Evolutionary conservation across 1,139 yeast species (phyloP).

Genomic region (Tardiomyces depauwii): DNA sequence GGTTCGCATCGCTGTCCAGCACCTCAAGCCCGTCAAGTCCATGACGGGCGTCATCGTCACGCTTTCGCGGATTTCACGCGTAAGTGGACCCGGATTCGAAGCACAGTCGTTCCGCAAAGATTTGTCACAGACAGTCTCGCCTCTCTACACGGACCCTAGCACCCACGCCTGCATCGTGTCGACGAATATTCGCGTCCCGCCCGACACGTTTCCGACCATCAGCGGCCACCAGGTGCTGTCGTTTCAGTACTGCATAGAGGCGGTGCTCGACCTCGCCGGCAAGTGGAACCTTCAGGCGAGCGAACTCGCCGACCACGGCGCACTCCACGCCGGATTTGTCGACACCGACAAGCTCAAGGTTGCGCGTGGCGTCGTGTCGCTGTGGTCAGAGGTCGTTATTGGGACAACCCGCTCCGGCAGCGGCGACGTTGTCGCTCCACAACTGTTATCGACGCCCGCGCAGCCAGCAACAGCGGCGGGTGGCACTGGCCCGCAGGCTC

Average conservation of each 20-base stretch:
- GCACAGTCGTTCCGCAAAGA: conserved; percentile 78
- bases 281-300: conserved; percentile 33
- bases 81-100: conserved; percentile 41
- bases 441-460: too few species aligned
- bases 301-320: conserved; percentile 23
- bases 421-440: neutral
- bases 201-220: conserved; percentile 80
- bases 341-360: conserved; percentile 72
- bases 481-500: too few species aligned
- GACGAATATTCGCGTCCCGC: conserved; percentile 61
- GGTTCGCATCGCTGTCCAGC: conserved; percentile 52
- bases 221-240: conserved; percentile 62
- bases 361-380: conserved; percentile 62
- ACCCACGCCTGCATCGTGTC: conserved; percentile 47
- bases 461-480: neutral
- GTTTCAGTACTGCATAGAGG: conserved; percentile 79
- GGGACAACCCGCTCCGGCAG: conserved; percentile 53
- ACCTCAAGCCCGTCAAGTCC: conserved; percentile 59
- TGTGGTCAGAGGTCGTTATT: conserved; percentile 66
- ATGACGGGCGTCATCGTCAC: conserved; percentile 73
- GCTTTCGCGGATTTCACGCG: conserved; percentile 66
- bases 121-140: conserved; percentile 63
- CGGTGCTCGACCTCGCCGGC: conserved; percentile 56
- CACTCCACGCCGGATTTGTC: conserved; percentile 34
- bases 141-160: conserved; percentile 66